Conservation (phyloP, 2,329 filamentous ascomycete species). For the Claviceps monticola region DNA sequence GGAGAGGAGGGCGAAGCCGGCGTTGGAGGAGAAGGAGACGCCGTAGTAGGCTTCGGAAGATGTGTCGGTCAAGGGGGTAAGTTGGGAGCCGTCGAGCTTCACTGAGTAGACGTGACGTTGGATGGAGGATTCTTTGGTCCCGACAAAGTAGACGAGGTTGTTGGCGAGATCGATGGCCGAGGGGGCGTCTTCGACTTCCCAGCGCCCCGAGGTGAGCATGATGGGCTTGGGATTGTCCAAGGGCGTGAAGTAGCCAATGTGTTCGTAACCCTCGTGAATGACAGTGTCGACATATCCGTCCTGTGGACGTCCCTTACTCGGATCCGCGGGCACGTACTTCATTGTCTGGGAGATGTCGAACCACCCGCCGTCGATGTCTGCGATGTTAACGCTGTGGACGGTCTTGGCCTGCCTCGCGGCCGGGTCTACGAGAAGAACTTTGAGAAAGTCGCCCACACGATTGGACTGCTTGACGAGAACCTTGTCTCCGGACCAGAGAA, state of each 20-base stretch:
- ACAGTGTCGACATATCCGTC: conserved; percentile 92
- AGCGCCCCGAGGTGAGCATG: conserved; percentile 75
- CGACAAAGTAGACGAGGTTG: conserved; percentile 83
- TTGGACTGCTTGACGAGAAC: conserved; percentile 88
- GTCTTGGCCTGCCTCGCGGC: conserved; percentile 57
- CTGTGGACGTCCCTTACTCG: conserved; percentile 55
- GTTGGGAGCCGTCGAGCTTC: conserved; percentile 61
- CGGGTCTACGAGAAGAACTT: conserved; percentile 76
- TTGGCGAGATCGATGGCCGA: conserved; percentile 72
- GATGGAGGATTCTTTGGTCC: conserved; percentile 74
- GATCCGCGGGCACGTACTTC: conserved; percentile 73
- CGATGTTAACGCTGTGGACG: conserved; percentile 66
- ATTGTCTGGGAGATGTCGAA: conserved; percentile 87
- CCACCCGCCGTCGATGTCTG: conserved; percentile 87
- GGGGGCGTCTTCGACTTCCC: conserved; percentile 82
- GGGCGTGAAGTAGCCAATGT: conserved; percentile 85
- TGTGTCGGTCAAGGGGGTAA: conserved; percentile 62
- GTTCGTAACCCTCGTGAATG: conserved; percentile 75
- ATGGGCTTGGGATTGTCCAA: conserved; percentile 70
- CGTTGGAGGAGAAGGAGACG: conserved; percentile 70
- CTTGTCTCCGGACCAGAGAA: conserved; percentile 78
- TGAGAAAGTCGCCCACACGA: conserved; percentile 81
- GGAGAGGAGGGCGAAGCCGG: conserved; percentile 70
- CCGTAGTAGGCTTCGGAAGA: conserved; percentile 63
- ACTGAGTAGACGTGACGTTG: conserved; percentile 89